Evolutionary conservation across 2,329 filamentous ascomycete species (phyloP).

Genomic region (Colletotrichum incanum): DNA sequence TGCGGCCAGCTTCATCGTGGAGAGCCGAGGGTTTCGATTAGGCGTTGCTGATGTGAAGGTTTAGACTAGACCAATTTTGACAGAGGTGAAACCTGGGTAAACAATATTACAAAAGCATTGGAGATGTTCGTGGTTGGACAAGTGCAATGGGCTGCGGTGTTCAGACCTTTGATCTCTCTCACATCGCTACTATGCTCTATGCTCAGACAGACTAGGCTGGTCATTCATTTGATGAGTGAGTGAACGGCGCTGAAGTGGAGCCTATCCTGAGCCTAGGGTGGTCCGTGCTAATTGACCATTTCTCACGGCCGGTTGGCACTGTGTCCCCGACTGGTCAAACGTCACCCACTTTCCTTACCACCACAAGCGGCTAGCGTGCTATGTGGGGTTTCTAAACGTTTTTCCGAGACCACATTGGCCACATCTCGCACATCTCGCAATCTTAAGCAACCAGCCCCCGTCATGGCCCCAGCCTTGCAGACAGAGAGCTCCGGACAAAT

Average conservation of each 20-base stretch:
- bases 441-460: slow-evolving; percentile 24
- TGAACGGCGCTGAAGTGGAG: not conserved
- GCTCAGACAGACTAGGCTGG: not conserved
- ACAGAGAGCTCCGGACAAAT: not conserved
- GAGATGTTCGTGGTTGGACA: not conserved
- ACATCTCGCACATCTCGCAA: not conserved
- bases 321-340: not conserved
- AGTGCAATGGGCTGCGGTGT: not conserved
- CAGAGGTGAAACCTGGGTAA: not conserved
- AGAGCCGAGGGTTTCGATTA: not conserved
- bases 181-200: not conserved
- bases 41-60: not conserved
- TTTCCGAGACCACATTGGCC: slow-evolving; percentile 25
- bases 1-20: slow-evolving; percentile 15
- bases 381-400: slow-evolving; percentile 3
- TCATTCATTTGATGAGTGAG: not conserved
- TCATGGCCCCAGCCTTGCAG: slow-evolving; percentile 17
- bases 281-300: not conserved
- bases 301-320: not conserved
- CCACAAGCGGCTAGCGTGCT: slow-evolving; percentile 15
- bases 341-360: not conserved
- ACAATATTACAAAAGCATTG: not conserved
- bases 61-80: not conserved
- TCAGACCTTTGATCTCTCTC: not conserved
- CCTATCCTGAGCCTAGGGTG: not conserved